phyloP scores from a whole-genome alignment of 1,284 basidiomycete genomes.

The Boletellus dicymbophilus region DNA sequence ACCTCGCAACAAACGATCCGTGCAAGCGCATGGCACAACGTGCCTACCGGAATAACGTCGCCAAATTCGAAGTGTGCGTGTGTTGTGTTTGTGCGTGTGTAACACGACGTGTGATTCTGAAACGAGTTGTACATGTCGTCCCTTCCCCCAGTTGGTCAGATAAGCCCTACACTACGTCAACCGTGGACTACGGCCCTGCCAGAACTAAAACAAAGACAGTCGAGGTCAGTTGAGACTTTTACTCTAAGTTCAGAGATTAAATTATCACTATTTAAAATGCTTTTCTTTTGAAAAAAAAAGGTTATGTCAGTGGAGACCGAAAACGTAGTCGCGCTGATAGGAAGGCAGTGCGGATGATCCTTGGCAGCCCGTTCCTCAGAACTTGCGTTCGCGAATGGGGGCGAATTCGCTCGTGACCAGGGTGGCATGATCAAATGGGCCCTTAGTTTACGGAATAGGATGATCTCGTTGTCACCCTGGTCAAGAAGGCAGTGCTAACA shows the following conservation, averaged over 20 bases:
- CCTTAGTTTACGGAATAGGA: conserved; percentile 8
- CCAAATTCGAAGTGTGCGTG: too few relatives aligned
- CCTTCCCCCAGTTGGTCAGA: conserved; percentile 4
- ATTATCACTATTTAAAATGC: too few relatives aligned
- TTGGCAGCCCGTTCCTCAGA: conserved; percentile 15
- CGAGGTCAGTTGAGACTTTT: too few relatives aligned
- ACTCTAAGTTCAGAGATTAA: too few relatives aligned
- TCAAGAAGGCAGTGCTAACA: conserved; percentile 21
- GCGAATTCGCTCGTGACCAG: conserved; percentile 16
- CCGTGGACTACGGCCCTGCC: too few relatives aligned
- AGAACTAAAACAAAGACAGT: too few relatives aligned
- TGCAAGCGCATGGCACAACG: too few relatives aligned
- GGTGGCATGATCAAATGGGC: conserved; percentile 13
- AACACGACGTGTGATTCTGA: conserved; percentile 21
- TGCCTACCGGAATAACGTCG: too few relatives aligned
- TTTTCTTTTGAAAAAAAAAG: background rate
- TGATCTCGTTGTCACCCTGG: conserved; percentile 17
- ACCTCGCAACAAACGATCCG: too few relatives aligned
- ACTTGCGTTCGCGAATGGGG: conserved; percentile 15
- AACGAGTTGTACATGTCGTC: conserved; percentile 12
- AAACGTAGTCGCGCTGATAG: conserved; percentile 11
- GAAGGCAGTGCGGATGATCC: conserved; percentile 16
- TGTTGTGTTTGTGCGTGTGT: too few relatives aligned
- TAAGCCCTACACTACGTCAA: background rate
- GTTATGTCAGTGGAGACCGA: background rate